phyloP scores from a whole-genome alignment of 176 grass and related monocot genomes.

The Carex cristatella region DNA sequence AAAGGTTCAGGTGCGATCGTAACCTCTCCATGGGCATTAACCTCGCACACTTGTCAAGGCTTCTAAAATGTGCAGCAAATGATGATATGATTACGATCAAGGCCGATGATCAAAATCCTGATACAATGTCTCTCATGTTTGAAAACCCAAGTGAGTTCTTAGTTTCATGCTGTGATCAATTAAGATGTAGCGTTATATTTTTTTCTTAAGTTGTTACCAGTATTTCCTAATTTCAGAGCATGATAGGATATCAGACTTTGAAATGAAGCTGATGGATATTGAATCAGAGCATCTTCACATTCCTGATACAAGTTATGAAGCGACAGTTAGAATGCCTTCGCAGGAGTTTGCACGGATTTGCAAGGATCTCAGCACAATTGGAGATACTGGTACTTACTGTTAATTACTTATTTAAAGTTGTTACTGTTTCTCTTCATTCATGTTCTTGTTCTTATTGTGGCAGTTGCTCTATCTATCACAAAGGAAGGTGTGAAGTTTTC shows the following conservation, averaged over 20 bases:
- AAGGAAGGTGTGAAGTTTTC: slow-evolving; percentile 49
- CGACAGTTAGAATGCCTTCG: slow-evolving; percentile 1
- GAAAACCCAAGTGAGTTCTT: background rate
- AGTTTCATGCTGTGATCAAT: background rate
- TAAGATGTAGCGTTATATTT: background rate
- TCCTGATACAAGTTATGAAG: slow-evolving; percentile 26
- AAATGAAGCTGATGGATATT: slow-evolving; percentile 47
- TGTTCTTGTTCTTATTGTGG: background rate
- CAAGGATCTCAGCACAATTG: slow-evolving; percentile 42
- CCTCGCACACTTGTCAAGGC: slow-evolving; percentile 6
- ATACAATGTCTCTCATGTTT: background rate
- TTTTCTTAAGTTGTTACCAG: background rate
- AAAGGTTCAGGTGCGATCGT: slow-evolving; percentile 15
- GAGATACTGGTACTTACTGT: slow-evolving; percentile 30
- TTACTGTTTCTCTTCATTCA: background rate
- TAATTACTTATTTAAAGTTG: background rate
- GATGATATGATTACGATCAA: slow-evolving; percentile 19
- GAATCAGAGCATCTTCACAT: slow-evolving; percentile 38
- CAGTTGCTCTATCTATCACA: slow-evolving; percentile 35
- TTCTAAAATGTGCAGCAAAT: slow-evolving; percentile 19
- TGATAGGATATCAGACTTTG: slow-evolving; percentile 32
- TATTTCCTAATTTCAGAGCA: slow-evolving; percentile 3
- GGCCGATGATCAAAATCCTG: background rate
- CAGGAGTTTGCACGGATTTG: slow-evolving; percentile 35
- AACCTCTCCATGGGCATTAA: slow-evolving; percentile 26